These are phyloP conservation scores for Lactifluus subvellereus DNA, from an alignment of 768 basidiomycete genomes.

Conservation along the genomic window DNA sequence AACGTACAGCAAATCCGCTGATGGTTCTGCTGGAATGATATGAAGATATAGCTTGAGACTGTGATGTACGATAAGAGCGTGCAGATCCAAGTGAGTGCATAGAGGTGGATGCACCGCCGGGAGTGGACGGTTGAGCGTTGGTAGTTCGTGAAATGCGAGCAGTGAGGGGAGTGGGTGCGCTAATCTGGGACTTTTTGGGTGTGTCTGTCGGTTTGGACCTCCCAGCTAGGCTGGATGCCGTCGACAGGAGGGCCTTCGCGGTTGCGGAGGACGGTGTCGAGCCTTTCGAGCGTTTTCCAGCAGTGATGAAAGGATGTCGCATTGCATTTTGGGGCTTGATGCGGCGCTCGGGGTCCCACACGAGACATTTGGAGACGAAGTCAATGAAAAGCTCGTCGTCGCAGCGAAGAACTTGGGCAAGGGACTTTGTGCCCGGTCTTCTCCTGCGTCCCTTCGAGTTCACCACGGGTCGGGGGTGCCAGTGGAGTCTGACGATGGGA, in stretches of 20 bases:
- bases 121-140: slow-evolving; percentile 51
- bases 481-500: slow-evolving; percentile 61
- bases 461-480: slow-evolving; percentile 91
- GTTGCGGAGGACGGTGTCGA: slow-evolving; percentile 39
- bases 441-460: slow-evolving; percentile 95
- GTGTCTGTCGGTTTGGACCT: slow-evolving; percentile 59
- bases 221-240: slow-evolving; percentile 50
- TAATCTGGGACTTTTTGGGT: slow-evolving; percentile 86
- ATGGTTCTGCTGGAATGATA: slow-evolving; percentile 73
- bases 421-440: slow-evolving; percentile 84
- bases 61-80: slow-evolving; percentile 61
- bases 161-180: slow-evolving; percentile 82
- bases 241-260: slow-evolving; percentile 51
- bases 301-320: slow-evolving; percentile 83
- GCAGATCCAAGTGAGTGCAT: slow-evolving; percentile 54
- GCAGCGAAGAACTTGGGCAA: slow-evolving; percentile 83
- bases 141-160: slow-evolving; percentile 63
- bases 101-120: slow-evolving; percentile 40
- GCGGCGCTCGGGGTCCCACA: slow-evolving; percentile 96
- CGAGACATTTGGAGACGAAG: slow-evolving; percentile 94
- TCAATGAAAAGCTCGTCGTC: slow-evolving; percentile 96
- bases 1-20: slow-evolving; percentile 55
- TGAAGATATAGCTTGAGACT: slow-evolving; percentile 62
- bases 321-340: slow-evolving; percentile 91
- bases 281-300: slow-evolving; percentile 48